These are phyloP conservation scores for Sporothrix inflata DNA, from an alignment of 2,329 filamentous ascomycete species.

Conservation along the genomic window DNA sequence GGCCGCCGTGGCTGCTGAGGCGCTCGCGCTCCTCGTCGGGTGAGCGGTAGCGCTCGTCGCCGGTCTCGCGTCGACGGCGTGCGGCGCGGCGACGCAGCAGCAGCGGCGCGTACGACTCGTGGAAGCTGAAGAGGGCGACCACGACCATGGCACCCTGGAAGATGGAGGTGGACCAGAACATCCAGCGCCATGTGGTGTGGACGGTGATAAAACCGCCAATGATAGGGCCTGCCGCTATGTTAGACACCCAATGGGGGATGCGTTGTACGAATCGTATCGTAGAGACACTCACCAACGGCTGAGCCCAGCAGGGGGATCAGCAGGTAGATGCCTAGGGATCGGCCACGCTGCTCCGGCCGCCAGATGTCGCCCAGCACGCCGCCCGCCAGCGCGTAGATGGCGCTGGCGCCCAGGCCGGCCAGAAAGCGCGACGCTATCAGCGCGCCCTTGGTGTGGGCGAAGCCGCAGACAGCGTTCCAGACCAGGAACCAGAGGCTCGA, in stretches of 20 bases:
- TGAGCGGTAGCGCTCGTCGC: not conserved
- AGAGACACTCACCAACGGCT: not conserved
- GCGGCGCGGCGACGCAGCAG: not conserved
- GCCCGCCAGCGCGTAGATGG: constrained; percentile 50
- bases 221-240: constrained; percentile 29
- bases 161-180: constrained; percentile 50
- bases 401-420: constrained; percentile 48
- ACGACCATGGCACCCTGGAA: constrained; percentile 46
- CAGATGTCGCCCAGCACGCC: constrained; percentile 54
- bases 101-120: not conserved
- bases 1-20: not conserved
- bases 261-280: too few species aligned
- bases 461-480: constrained; percentile 53
- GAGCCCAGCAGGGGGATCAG: not conserved
- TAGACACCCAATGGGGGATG: too few species aligned
- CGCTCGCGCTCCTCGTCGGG: not conserved
- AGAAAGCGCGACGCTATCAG: not conserved
- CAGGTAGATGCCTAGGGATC: constrained; percentile 35
- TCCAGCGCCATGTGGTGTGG: constrained; percentile 49
- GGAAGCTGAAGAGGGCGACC: constrained; percentile 37
- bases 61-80: not conserved
- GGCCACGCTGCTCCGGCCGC: constrained; percentile 50
- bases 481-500: constrained; percentile 55
- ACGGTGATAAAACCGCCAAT: constrained; percentile 47
- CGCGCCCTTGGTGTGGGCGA: constrained; percentile 42